Evolutionary conservation across 192 early-diverging fungal species (phyloP), one percentile per base, ranked within the genome.

Genomic region (Coemansia sp.): DNA sequence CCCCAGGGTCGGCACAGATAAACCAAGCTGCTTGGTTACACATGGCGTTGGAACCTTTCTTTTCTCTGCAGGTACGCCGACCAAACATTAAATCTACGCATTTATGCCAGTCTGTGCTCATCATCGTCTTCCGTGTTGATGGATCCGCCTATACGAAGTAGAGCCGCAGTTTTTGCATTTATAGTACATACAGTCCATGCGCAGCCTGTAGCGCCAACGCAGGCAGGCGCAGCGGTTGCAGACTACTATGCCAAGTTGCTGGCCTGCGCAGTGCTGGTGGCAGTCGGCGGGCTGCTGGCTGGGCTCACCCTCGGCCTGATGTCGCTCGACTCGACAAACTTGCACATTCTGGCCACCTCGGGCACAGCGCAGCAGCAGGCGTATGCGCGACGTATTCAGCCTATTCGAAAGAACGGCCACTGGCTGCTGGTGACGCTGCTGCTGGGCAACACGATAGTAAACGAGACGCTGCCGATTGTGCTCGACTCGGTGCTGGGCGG

Each of bases 341-440:
- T 91, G 45, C 73, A 89, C 43, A 94, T 98, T 49, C 82, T 98
- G 50, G 89, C 91, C 49, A 85, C 81, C 2, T 93, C 92, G 17
- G 95, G 94, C 8, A 86, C 86, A 1, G 68, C 74, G 4, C 71
- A 69, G 29, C 88, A 98, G 62, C 83, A 84, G 45, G 70, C 57
- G 17, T 89, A 93, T 61, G 97, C 97, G 0, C 85, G 71, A 9
- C 75, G 87, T n/a, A 94, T 97, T 61, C 83, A 86, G 68, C 94
- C 94, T 16, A 89, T 95, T 60, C 83, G 94, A 27, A 92, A 90
- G 79, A 89, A 94, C 73, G 88, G 87, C 3, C 95, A 97, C 65
- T 93, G 94, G 93, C 87, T 99, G 9, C 78, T 99, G 25, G 94
- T 96, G 1, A 96, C 95, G 10, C 73, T 99, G 31, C 74, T 99